A percentile compares a stretch with the other conserved stretches of the same genome.
phyloP scores from a whole-genome alignment of 441 rosid genomes.

The Arabidopsis hybrid region DNA sequence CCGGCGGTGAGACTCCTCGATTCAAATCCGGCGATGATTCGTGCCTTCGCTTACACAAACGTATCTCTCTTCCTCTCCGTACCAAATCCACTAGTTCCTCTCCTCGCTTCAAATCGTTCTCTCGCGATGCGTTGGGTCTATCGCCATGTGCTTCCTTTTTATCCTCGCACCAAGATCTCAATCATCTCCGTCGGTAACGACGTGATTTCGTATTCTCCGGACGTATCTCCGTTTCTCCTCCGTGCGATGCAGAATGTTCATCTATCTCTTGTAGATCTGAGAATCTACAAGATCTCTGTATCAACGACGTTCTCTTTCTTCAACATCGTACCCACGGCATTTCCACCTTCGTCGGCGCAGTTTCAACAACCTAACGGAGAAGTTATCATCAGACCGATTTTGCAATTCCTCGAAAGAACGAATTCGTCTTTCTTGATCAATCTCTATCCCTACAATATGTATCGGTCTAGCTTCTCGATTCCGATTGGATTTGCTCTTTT shows the following conservation, averaged over 20 bases:
- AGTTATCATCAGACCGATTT: constrained; percentile 64
- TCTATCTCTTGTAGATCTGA: constrained; percentile 60
- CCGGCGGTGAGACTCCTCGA: constrained; percentile 63
- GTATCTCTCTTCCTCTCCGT: constrained; percentile 76
- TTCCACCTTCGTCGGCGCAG: constrained; percentile 76
- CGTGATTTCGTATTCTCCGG: constrained; percentile 52
- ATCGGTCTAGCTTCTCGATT: constrained; percentile 63
- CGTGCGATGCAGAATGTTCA: constrained; percentile 71
- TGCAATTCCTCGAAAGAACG: constrained; percentile 65
- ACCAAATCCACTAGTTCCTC: constrained; percentile 69
- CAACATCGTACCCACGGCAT: constrained; percentile 65
- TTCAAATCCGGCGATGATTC: constrained; percentile 64
- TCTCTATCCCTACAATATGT: constrained; percentile 78
- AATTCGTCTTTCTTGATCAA: constrained; percentile 83
- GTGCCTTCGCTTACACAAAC: constrained; percentile 78
- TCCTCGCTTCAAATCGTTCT: constrained; percentile 73
- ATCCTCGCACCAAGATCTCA: constrained; percentile 76
- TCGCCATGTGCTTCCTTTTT: constrained; percentile 74
- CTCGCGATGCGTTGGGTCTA: constrained; percentile 72
- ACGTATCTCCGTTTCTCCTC: constrained; percentile 57
- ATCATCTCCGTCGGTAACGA: constrained; percentile 81
- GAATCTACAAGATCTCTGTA: constrained; percentile 61
- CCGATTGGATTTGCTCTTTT: constrained; percentile 87
- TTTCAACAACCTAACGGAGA: constrained; percentile 73
- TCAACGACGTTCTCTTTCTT: constrained; percentile 89